A percentile compares a stretch with the other conserved stretches of the same genome.
phyloP scores from a whole-genome alignment of 2,329 filamentous ascomycete species.

The Penicillium concentricum region DNA sequence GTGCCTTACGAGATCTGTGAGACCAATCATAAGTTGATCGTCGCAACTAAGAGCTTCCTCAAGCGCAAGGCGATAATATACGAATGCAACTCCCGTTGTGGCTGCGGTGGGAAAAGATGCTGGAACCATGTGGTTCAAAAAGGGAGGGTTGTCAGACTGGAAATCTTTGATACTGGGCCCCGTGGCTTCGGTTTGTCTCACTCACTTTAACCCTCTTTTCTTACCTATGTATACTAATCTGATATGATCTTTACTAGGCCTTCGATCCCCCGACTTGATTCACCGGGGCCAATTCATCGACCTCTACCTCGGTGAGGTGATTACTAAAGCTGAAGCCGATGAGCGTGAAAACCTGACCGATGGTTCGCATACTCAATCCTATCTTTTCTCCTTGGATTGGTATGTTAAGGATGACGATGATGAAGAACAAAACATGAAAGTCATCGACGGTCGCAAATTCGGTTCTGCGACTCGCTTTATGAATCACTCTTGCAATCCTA shows the following conservation, averaged over 20 bases:
- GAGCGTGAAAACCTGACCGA: constrained; percentile 36
- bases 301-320: constrained; percentile 46
- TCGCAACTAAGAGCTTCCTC: constrained; percentile 34
- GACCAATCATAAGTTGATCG: constrained; percentile 11
- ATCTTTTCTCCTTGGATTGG: constrained; percentile 46
- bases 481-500: constrained; percentile 51
- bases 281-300: constrained; percentile 47
- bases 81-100: constrained; percentile 43
- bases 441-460: constrained; percentile 46
- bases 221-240: constrained; percentile 4
- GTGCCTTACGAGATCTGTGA: constrained; percentile 29
- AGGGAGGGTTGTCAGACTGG: constrained; percentile 39
- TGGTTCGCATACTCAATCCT: constrained; percentile 31
- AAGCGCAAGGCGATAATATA: constrained; percentile 37
- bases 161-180: constrained; percentile 44
- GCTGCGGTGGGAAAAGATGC: constrained; percentile 33
- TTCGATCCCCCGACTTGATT: constrained; percentile 41
- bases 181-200: constrained; percentile 42
- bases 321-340: constrained; percentile 39
- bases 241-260: constrained; percentile 25
- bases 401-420: constrained; percentile 26
- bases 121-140: constrained; percentile 45
- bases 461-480: constrained; percentile 47
- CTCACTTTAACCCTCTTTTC: neutral
- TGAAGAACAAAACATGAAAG: constrained; percentile 30